A percentile compares a stretch with the other conserved stretches of the same genome.
Evolutionary conservation across 2,329 filamentous ascomycete species (phyloP).

Genomic region (Ophiostoma montium): DNA sequence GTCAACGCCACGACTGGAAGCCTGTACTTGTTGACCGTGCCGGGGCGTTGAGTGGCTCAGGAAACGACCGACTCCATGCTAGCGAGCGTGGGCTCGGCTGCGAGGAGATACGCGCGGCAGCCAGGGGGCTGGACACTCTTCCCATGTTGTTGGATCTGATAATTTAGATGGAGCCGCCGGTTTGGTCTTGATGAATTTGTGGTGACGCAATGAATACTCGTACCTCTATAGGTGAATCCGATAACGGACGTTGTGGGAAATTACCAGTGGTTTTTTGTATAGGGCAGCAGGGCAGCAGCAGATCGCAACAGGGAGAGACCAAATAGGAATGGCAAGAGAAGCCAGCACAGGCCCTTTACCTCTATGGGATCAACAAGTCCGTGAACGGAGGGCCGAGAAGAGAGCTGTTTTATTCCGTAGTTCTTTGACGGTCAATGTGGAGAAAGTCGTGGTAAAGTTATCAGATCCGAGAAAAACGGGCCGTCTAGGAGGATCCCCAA

Average conservation of each 20-base stretch:
- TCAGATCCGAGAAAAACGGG: constrained; percentile 1
- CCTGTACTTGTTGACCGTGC: neutral
- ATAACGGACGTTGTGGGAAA: too few species aligned
- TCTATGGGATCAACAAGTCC: neutral
- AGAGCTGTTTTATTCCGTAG: neutral
- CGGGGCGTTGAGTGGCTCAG: neutral
- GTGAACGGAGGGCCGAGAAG: neutral
- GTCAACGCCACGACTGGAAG: neutral
- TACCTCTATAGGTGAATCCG: too few species aligned
- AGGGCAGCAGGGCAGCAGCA: too few species aligned
- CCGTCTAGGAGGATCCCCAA: neutral
- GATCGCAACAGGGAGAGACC: too few species aligned
- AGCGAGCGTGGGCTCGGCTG: too few species aligned
- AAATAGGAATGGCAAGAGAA: neutral
- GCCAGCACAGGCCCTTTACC: neutral
- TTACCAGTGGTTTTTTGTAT: too few species aligned
- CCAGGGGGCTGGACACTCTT: neutral
- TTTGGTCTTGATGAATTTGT: too few species aligned
- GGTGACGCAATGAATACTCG: too few species aligned
- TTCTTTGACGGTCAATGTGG: neutral
- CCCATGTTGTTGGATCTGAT: neutral
- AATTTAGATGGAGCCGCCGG: neutral
- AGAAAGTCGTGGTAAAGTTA: constrained; percentile 1
- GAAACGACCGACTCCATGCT: too few species aligned
- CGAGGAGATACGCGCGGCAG: neutral